A percentile compares a stretch with the other conserved stretches of the same genome.
Evolutionary conservation across 495 filamentous ascomycete species (phyloP).

Genomic region (Aspergillus campestris): DNA sequence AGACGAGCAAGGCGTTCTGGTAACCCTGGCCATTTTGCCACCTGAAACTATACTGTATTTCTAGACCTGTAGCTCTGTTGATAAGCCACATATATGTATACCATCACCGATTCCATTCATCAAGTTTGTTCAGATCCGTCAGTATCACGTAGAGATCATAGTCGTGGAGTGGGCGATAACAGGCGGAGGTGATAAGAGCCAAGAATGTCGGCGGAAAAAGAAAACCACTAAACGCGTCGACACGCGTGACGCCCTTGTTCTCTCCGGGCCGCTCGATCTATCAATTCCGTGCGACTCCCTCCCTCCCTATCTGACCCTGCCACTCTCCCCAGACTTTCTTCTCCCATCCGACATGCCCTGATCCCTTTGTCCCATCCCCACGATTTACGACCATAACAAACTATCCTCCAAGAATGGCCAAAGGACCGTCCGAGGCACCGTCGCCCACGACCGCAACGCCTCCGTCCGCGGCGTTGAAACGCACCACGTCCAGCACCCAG

Average conservation of each 20-base stretch:
- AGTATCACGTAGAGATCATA: background rate
- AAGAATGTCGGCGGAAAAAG: background rate
- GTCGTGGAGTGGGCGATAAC: background rate
- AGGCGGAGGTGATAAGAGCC: background rate
- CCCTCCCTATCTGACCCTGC: conserved; percentile 14
- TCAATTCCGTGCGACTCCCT: conserved; percentile 6
- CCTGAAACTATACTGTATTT: background rate
- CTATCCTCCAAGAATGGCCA: conserved; percentile 23
- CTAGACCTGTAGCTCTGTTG: background rate
- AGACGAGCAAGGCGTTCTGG: no score
- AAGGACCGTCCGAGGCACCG: conserved; percentile 26
- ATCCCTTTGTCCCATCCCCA: background rate
- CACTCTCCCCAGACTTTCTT: background rate
- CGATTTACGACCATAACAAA: background rate
- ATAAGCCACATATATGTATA: background rate
- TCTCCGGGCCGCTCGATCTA: conserved; percentile 4
- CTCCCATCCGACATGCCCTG: background rate
- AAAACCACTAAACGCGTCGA: conserved; percentile 37
- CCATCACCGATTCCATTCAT: no score
- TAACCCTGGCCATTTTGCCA: background rate
- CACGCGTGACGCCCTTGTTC: conserved; percentile 16
- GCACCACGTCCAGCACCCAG: conserved; percentile 37
- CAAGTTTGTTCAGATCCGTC: no score
- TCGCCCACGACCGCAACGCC: conserved; percentile 33
- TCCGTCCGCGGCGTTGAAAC: conserved; percentile 30